Base-by-base conservation (phyloP, 768 basidiomycete genomes). In the Holtermanniella nyarrowii region DNA sequence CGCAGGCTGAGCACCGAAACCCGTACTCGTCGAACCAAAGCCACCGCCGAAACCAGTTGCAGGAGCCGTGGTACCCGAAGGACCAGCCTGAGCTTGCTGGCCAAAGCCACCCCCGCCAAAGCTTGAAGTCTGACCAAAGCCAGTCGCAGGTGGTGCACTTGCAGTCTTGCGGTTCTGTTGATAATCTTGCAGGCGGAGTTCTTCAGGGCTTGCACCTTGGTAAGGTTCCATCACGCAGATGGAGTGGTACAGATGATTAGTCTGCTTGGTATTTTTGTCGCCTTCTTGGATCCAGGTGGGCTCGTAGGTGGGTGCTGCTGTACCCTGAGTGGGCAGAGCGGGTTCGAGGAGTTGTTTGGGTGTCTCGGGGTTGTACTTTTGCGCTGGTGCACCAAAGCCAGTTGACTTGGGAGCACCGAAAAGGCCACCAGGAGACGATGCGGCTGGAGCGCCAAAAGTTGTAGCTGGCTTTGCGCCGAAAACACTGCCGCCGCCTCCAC, bases 321-420 rank as follows among this genome's bases (percentile, higher is more conserved):
- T 78, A 37, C 88, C 88, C 13, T 80, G 82, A 1, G 82, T 80
- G 4, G 84, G 79, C 12, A 79, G 77, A 23, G 82, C 75, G 4
- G 25, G 45, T 18, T 46, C 25, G 13, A 21, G 45, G 11, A 16
- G 11, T 11, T 46, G 18, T 11, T 20, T 46, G 25, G 25, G 18
- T 46, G 45, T 46, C 11, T 46, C 18, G 11, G 18, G 21, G 24
- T 16, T 16, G n/a, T 26, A 46, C 25, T 54, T 42, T 64, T 74
- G 60, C 56, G 70, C 42, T 44, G 22, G 45, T 46, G 48, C 46
- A 22, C 47, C 46, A 41, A 68, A 68, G 2, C 53, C 49, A 1
- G 54, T 55, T 12, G 52, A 49, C 1, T 55, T 49, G 3, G 44
- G 43, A 44, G 54, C 48, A 23, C 56, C 64, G 37, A 61, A 65